Percentiles rank a stretch among this genome's conserved stretches.
Evolutionary conservation across 441 rosid species (phyloP).

Genomic region (Macaranga tanarius): DNA sequence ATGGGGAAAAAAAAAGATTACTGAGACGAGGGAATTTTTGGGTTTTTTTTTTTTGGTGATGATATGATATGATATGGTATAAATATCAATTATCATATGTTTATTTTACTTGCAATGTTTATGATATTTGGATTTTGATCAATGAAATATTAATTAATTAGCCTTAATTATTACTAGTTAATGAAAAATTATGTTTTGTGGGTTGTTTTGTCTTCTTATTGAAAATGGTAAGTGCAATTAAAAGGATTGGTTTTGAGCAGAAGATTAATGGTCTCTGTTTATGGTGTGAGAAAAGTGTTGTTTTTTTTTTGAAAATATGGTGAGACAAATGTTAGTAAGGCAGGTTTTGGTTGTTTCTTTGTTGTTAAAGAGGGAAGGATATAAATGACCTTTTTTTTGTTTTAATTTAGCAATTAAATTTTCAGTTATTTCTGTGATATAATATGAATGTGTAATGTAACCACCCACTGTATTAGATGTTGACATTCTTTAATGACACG

Average conservation of each 20-base stretch:
- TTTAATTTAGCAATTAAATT: too few relatives aligned
- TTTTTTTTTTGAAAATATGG: too few relatives aligned
- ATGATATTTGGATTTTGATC: neutral
- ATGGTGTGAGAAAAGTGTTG: too few relatives aligned
- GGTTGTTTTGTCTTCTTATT: neutral
- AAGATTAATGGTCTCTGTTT: neutral
- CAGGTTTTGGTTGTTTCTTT: too few relatives aligned
- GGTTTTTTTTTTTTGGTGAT: neutral
- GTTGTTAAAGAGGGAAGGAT: too few relatives aligned
- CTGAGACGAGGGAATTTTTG: neutral
- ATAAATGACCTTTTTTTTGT: too few relatives aligned
- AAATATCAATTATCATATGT: neutral
- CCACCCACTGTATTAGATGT: neutral
- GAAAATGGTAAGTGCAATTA: too few relatives aligned
- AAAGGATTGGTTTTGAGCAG: neutral
- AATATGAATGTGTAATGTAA: too few relatives aligned
- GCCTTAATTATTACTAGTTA: too few relatives aligned
- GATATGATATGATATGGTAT: neutral
- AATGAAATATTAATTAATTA: neutral
- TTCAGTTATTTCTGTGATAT: too few relatives aligned
- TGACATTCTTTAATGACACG: neutral
- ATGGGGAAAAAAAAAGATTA: neutral
- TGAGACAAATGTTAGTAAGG: too few relatives aligned
- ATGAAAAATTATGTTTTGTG: too few relatives aligned
- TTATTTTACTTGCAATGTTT: neutral